These are phyloP conservation scores for Grammothele lineata DNA, from an alignment of 768 basidiomycete genomes.

Conservation along the genomic window DNA sequence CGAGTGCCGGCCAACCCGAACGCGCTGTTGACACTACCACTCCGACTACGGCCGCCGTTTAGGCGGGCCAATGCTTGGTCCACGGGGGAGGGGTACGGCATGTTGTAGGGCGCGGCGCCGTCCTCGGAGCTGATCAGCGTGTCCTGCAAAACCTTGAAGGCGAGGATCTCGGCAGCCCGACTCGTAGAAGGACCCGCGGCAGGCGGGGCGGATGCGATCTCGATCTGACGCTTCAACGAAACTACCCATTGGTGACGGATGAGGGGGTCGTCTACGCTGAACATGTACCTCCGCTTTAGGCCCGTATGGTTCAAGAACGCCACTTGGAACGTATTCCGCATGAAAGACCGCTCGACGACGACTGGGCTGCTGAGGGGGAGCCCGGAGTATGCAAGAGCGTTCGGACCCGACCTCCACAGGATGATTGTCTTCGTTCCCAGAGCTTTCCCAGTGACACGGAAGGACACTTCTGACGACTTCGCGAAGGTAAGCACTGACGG, in stretches of 20 bases:
- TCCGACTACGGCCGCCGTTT: slow-evolving; percentile 14
- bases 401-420: slow-evolving; percentile 78
- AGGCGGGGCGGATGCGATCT: slow-evolving; percentile 32
- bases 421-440: slow-evolving; percentile 81
- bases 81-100: slow-evolving; percentile 16
- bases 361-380: slow-evolving; percentile 76
- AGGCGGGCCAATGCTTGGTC: slow-evolving; percentile 33
- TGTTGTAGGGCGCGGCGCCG: slow-evolving; percentile 1
- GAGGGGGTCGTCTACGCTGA: slow-evolving; percentile 81
- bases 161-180: slow-evolving; percentile 52
- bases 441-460: slow-evolving; percentile 83
- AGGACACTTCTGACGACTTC: slow-evolving; percentile 76
- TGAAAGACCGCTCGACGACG: slow-evolving; percentile 86
- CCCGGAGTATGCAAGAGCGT: slow-evolving; percentile 78
- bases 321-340: slow-evolving; percentile 94
- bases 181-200: slow-evolving; percentile 32
- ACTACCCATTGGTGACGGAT: slow-evolving; percentile 72
- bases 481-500: slow-evolving; percentile 79
- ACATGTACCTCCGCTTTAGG: slow-evolving; percentile 85
- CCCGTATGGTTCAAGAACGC: slow-evolving; percentile 71
- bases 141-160: slow-evolving; percentile 83
- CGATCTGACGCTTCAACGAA: slow-evolving; percentile 64
- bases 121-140: slow-evolving; percentile 53
- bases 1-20: slow-evolving; percentile 10
- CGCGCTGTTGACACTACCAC: slow-evolving; percentile 24